Percentiles rank a stretch among this genome's conserved stretches.
phyloP scores from a whole-genome alignment of 2,329 filamentous ascomycete genomes.

The Sarocladiaceae sp. region DNA sequence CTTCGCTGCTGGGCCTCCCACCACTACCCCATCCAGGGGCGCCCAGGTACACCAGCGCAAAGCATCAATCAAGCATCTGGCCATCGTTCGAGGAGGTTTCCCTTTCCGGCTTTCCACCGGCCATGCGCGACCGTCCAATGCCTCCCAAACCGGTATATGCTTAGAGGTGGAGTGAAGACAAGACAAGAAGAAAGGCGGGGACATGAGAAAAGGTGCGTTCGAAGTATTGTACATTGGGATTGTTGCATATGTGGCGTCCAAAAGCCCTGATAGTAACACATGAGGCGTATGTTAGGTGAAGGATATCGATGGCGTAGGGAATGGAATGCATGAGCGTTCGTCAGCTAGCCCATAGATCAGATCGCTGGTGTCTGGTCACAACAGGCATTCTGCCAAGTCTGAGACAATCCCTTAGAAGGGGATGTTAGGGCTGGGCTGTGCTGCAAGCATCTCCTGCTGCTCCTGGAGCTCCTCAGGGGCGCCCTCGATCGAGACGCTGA shows the following conservation, averaged over 20 bases:
- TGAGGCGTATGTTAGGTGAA: background rate
- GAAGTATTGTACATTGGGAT: constrained; percentile 9
- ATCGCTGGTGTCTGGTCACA: no score
- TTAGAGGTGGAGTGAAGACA: background rate
- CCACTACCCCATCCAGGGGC: no score
- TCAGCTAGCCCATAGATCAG: no score
- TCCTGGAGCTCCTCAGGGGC: constrained; percentile 82
- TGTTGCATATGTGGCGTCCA: background rate
- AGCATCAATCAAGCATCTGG: no score
- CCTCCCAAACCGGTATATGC: constrained; percentile 8
- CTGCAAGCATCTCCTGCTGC: constrained; percentile 63
- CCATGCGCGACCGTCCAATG: background rate
- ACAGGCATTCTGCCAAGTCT: no score
- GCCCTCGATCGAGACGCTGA: constrained; percentile 89
- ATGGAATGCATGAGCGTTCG: constrained; percentile 11
- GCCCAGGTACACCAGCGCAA: no score
- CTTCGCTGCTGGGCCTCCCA: no score
- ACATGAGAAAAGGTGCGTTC: background rate
- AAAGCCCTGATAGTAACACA: background rate
- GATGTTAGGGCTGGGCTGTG: constrained; percentile 48
- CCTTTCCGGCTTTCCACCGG: background rate
- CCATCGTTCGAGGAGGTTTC: no score
- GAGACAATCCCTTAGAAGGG: constrained; percentile 51
- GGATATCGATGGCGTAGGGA: constrained; percentile 4
- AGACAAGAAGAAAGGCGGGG: background rate